Percentiles rank a stretch among this genome's conserved stretches.
These are phyloP conservation scores for Caryocar brasiliense DNA, from an alignment of 441 rosid genomes.

Conservation along the genomic window DNA sequence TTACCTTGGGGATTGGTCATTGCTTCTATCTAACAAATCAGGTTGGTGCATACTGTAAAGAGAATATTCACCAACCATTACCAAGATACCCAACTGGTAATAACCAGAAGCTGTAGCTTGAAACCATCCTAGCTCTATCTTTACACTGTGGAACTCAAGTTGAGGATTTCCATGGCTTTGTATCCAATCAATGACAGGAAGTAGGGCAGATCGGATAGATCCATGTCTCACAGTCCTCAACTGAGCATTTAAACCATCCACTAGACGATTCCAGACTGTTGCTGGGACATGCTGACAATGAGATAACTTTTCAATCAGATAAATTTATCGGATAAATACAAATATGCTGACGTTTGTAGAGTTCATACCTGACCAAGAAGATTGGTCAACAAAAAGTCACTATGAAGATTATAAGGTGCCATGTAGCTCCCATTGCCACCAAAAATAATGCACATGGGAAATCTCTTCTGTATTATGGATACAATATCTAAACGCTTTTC, in stretches of 20 bases:
- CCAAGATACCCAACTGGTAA: constrained; percentile 89
- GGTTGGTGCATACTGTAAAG: constrained; percentile 29
- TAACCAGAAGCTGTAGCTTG: constrained; percentile 97
- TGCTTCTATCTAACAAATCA: constrained; percentile 34
- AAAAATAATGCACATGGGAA: constrained; percentile 94
- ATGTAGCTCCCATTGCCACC: constrained; percentile 97
- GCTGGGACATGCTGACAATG: constrained; percentile 73
- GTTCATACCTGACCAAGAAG: constrained; percentile 84
- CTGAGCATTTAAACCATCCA: constrained; percentile 92
- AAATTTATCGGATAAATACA: neutral
- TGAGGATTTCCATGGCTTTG: constrained; percentile 86
- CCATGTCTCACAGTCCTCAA: constrained; percentile 90
- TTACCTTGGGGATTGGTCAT: constrained; percentile 55
- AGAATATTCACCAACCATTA: constrained; percentile 55
- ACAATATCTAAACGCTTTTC: constrained; percentile 95
- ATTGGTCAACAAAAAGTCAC: constrained; percentile 70
- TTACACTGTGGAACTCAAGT: constrained; percentile 83
- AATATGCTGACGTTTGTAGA: neutral
- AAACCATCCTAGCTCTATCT: constrained; percentile 90
- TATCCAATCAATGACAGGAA: constrained; percentile 82
- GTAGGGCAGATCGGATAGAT: constrained; percentile 70
- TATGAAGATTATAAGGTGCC: constrained; percentile 86
- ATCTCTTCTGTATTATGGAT: constrained; percentile 77
- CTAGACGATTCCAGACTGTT: constrained; percentile 89
- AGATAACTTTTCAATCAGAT: constrained; percentile 8